Conservation (phyloP, 208 protist species). For the Acanthamoeba royreba region DNA sequence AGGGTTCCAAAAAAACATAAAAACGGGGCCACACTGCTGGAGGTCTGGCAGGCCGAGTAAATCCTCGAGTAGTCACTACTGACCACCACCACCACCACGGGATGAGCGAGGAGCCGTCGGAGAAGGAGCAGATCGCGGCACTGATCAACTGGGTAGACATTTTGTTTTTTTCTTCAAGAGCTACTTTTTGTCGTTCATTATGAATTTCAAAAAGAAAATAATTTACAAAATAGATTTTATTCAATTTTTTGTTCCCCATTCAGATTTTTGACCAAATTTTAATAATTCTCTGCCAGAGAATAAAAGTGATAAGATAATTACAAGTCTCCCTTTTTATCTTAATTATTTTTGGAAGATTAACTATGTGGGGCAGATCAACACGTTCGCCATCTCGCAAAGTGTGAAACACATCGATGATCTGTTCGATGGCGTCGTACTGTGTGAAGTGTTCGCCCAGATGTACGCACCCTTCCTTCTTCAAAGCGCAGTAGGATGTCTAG, state of each 20-base stretch:
- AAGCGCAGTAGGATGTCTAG: too few relatives aligned
- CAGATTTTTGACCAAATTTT: background rate
- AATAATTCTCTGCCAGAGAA: background rate
- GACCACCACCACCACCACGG: too few relatives aligned
- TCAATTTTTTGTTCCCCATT: background rate
- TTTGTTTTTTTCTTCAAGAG: too few relatives aligned
- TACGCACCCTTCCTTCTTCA: conserved; percentile 18
- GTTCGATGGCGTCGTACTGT: conserved; percentile 57
- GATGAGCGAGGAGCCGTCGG: background rate
- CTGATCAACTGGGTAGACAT: background rate
- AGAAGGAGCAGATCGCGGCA: background rate
- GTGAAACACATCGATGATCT: conserved; percentile 38
- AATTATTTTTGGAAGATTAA: background rate
- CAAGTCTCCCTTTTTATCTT: background rate
- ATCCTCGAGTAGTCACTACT: too few relatives aligned
- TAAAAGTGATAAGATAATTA: too few relatives aligned
- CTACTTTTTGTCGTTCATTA: too few relatives aligned
- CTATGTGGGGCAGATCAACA: conserved; percentile 68
- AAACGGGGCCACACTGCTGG: background rate
- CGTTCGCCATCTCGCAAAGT: conserved; percentile 48
- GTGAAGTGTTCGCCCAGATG: conserved; percentile 62
- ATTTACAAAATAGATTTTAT: background rate
- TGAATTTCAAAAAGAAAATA: background rate
- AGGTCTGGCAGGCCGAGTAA: background rate
- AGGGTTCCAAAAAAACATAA: too few relatives aligned